Base-by-base conservation (phyloP, 2,329 filamentous ascomycete genomes). In the Colletotrichum scovillei region DNA sequence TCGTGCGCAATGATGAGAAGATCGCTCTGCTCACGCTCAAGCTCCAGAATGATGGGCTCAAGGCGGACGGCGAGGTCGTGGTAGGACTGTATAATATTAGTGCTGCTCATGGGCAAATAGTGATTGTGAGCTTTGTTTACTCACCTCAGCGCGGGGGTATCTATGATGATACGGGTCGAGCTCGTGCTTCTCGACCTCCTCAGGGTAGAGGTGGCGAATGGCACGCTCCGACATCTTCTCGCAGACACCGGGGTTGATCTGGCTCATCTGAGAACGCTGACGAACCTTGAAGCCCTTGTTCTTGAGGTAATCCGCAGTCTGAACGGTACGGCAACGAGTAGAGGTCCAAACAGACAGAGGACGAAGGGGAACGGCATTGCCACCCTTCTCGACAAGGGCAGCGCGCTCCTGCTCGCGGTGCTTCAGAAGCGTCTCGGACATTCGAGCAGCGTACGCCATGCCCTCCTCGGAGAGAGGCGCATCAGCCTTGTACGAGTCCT, bases 1-100 rank as follows among this genome's bases (percentile, higher is more conserved):
- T 99, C 97, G 82, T 99, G 97, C 0, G 97, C 97, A 77, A 99
- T 98, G 80, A 99, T 98, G 66, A 99, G 89, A n/a, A 99, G 89
- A 81, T 99, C 97, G 76, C 97, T 97, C 78, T 98, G 94, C 84
- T 99, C 97, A 56, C 97, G 92, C 85, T 99, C 97, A 16, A 99
- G 90, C 82, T 99, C 97, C 35, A 99, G 90, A 79, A 99, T 99
- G 79, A 99, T 98, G 53, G 97, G 97, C 81, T 99, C 97, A 59
- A 99, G 91, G 26, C 97, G 94, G 73, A 99, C 97, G n/a, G 97
- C 97, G 56, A 99, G 91, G 80, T 99, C 97, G 81, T 99, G 97
- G 83, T 99, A 99, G 9, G 96, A 98, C 94, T 98, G 63, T 72
- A 32, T 55, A 35, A 35, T 35, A 72, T 46, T n/a, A 63, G 77